Evolutionary conservation across 768 basidiomycete species (phyloP).

Genomic region (Amyloporia xantha): DNA sequence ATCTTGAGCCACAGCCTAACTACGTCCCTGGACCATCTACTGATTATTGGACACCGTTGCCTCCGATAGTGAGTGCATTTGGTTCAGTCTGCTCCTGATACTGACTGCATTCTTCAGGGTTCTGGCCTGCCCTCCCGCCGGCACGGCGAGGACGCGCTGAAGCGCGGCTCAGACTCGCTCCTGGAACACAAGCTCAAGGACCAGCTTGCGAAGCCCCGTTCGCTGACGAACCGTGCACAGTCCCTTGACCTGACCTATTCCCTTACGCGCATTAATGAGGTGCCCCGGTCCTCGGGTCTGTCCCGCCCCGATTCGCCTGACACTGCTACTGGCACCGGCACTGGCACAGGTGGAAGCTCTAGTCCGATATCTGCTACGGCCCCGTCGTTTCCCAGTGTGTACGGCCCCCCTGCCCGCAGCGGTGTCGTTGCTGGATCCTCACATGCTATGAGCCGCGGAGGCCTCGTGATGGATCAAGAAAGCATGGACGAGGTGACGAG

Average conservation of each 20-base stretch:
- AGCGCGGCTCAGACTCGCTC: constrained; percentile 79
- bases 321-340: constrained; percentile 45
- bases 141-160: constrained; percentile 70
- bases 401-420: constrained; percentile 49
- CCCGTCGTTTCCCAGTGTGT: constrained; percentile 82
- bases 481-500: constrained; percentile 65
- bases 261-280: constrained; percentile 73
- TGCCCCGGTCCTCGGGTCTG: constrained; percentile 41
- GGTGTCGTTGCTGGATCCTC: constrained; percentile 22
- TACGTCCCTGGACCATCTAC: constrained; percentile 48
- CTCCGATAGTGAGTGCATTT: constrained; percentile 57
- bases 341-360: constrained; percentile 68
- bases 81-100: constrained; percentile 15
- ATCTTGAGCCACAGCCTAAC: constrained; percentile 43
- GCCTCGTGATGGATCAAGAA: constrained; percentile 43
- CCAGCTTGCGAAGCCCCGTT: constrained; percentile 68
- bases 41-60: constrained; percentile 74
- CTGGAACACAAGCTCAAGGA: constrained; percentile 82
- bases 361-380: constrained; percentile 75
- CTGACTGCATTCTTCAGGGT: constrained; percentile 38
- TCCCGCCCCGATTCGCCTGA: constrained; percentile 77
- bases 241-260: constrained; percentile 85
- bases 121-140: constrained; percentile 63
- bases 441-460: constrained; percentile 19
- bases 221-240: constrained; percentile 81